Evolutionary conservation across 306 rosid genomes (phyloP).

Genomic region (Mimosa pudica): DNA sequence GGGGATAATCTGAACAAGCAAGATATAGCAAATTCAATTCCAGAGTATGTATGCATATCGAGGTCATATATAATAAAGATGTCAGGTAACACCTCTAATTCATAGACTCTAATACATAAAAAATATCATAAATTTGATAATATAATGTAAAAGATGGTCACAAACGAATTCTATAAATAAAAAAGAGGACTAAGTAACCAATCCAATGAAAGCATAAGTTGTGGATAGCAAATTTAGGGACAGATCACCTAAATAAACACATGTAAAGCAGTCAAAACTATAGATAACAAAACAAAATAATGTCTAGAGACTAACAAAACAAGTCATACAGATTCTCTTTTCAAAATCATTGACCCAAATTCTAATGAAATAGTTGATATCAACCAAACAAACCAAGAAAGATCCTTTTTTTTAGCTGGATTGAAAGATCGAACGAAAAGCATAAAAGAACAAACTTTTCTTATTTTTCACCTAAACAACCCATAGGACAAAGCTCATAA

Average conservation of each 20-base stretch:
- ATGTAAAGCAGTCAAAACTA: neutral
- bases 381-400: neutral
- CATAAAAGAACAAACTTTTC: neutral
- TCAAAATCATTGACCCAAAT: neutral
- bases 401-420: too few relatives aligned
- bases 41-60: neutral
- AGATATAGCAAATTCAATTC: neutral
- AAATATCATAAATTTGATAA: neutral
- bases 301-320: neutral
- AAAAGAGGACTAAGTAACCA: neutral
- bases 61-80: neutral
- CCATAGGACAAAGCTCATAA: constrained; percentile 3
- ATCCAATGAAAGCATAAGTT: neutral
- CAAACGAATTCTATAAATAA: neutral
- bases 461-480: neutral
- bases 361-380: neutral
- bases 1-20: neutral
- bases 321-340: neutral
- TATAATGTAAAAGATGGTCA: neutral
- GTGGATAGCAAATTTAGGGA: neutral
- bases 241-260: neutral
- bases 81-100: neutral
- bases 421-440: neutral
- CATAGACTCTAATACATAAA: neutral
- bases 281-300: neutral